Base-by-base conservation (phyloP, 192 early-diverging fungal genomes). In the Coemansia sp. region DNA sequence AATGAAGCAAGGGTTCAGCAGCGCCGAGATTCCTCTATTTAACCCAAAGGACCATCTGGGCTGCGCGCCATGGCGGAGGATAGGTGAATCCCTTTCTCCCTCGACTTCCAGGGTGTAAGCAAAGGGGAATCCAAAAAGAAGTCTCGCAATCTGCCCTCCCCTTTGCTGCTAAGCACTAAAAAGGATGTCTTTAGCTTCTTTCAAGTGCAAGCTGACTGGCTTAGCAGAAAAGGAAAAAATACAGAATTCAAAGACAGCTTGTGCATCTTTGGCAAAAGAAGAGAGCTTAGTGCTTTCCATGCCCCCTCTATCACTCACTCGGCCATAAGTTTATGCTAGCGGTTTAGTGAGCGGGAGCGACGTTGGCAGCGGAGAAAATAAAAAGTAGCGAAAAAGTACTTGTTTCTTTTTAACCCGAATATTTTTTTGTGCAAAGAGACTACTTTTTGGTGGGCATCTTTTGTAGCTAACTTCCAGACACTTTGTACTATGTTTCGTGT, bases 21-120 rank as follows among this genome's bases (percentile, higher is more conserved):
- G 50, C 8, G 13, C 50, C 50, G 34, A 31, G 13, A 53, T 54
- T 31, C 16, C 39, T 39, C 48, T 66, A 66, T 66, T 66, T 45
- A 66, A 17, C 21, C 48, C 39, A 41, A 57, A 33, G 14, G 51
- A 4, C 29, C 4, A 3, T 33, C 13, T 19, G 2, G 2, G 50
- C 2, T 6, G 24, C 50, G 50, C 21, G 19, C 50, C 50, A 51
- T 42, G 50, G 10, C 50, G 27, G 17, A 54, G 11, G 5, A 11
- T 5, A 6, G 54, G 16, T 34, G 33, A 50, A 50, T 21, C 17
- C 62, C 54, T 33, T 17, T 34, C 16, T 57, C 50, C 3, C 50
- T 48, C 50, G 0, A 4, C 54, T n/a, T 31, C 31, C 29, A 57
- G 54, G 31, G 13, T 57, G 24, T 11, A 54, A 31, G 54, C 13